Conservation (phyloP, 2,329 filamentous ascomycete genomes). For the Geoglossum cookeanum region DNA sequence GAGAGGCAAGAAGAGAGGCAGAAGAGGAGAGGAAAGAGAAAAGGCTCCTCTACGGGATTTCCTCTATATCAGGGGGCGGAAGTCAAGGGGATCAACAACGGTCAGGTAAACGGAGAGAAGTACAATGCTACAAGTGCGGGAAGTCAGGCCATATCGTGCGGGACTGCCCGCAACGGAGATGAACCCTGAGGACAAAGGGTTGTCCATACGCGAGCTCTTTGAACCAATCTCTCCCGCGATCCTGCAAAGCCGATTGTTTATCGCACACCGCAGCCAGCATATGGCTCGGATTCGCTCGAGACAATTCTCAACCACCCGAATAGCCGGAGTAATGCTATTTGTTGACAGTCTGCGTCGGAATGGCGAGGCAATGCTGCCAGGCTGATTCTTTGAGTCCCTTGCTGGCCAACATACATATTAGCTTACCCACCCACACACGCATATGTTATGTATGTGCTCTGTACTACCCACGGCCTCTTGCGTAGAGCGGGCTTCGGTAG, state of each 20-base stretch:
- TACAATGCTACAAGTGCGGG: slow-evolving; percentile 44
- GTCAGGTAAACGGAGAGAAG: slow-evolving; percentile 40
- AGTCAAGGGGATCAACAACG: slow-evolving; percentile 25
- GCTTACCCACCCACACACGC: neutral
- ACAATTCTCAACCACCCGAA: neutral
- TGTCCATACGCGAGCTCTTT: neutral
- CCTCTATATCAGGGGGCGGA: neutral
- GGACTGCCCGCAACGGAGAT: slow-evolving; percentile 29
- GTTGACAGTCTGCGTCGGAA: neutral
- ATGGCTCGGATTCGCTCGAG: neutral
- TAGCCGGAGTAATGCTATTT: neutral
- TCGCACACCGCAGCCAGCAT: neutral
- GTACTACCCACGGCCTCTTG: neutral
- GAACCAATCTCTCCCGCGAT: neutral
- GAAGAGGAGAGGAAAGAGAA: slow-evolving; percentile 27
- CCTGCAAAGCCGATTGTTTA: neutral
- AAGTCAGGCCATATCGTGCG: slow-evolving; percentile 38
- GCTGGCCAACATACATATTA: neutral
- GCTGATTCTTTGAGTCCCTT: neutral
- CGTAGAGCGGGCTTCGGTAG: neutral
- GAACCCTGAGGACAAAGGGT: neutral
- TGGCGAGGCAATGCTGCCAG: neutral
- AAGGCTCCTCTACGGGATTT: slow-evolving; percentile 20
- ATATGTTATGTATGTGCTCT: neutral
- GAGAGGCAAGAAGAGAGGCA: slow-evolving; percentile 24